Evolutionary conservation across 768 basidiomycete species (phyloP), one percentile per base, ranked within the genome.

Genomic region (Mrakia gelida): DNA sequence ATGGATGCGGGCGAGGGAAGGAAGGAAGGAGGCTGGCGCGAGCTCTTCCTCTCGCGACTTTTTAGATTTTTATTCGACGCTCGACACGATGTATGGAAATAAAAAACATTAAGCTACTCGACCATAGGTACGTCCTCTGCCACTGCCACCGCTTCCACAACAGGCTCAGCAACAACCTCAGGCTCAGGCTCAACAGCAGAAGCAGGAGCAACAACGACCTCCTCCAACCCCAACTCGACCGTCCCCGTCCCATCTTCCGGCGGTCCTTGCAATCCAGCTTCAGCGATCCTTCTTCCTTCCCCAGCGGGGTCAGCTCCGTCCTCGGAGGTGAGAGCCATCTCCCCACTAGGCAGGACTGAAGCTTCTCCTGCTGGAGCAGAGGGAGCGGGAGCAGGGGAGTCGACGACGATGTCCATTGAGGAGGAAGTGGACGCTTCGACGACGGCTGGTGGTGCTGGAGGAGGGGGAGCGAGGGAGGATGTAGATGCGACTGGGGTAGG

Each of bases 201-300:
- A n/a, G 18, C 11, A 16, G 2, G 18, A 52, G 11, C 45, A n/a
- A 34, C 2, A 28, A 28, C 26, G 5, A 32, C 30, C 9, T n/a
- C 63, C 28, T 28, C 34, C 38, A 38, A 38, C 4, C 38, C 38
- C 38, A 38, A 38, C 63, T 67, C 32, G 8, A 34, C 30, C 30
- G 32, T 32, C 21, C 65, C 65, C 8, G 34, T 21, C 41, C 67
- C 67, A 38, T 70, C 67, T 10, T 9, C 41, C 23, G 67, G 67
- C 0, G 67, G 67, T n/a, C 67, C 67, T 38, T 70, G 41, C 67
- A 70, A 41, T 1, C 15, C 6, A 4, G 67, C 67, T 23, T 70
- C 67, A 4, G 67, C 67, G 23, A 70, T 70, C 26, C 67, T 70
- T 41, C 67, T 70, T 13, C 38, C 67, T 38, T 70, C 67, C 43